These are phyloP conservation scores for Fusarium pilosicola DNA, from an alignment of 2,329 filamentous ascomycete genomes.

Conservation along the genomic window DNA sequence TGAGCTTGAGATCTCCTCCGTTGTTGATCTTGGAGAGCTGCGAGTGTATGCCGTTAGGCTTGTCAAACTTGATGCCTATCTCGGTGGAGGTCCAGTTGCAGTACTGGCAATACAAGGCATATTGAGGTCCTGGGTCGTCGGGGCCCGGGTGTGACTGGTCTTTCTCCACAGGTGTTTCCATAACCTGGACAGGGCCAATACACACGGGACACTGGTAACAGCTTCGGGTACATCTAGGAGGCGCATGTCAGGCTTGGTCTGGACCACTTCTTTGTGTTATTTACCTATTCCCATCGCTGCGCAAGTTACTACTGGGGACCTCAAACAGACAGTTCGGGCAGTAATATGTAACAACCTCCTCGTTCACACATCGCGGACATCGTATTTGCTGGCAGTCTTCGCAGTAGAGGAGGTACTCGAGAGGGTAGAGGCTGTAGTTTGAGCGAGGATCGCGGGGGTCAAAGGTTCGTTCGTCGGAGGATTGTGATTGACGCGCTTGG, in stretches of 20 bases:
- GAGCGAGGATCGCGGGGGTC: conserved; percentile 86
- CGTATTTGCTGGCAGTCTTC: conserved; percentile 97
- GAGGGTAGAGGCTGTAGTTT: conserved; percentile 91
- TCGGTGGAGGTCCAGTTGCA: conserved; percentile 94
- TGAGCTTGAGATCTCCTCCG: conserved; percentile 63
- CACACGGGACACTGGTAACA: conserved; percentile 97
- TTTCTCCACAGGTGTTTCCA: conserved; percentile 67
- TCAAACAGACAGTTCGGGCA: conserved; percentile 97
- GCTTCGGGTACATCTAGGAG: conserved; percentile 82
- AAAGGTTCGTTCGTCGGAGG: conserved; percentile 78
- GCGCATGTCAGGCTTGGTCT: conserved; percentile 29
- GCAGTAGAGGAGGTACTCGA: conserved; percentile 95
- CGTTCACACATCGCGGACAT: conserved; percentile 88
- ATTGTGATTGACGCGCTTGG: conserved; percentile 43
- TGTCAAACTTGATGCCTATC: conserved; percentile 89
- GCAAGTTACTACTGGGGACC: conserved; percentile 90
- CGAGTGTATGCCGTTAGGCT: conserved; percentile 83
- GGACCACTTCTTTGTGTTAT: not conserved
- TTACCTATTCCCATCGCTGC: conserved; percentile 92
- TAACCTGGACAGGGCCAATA: conserved; percentile 80
- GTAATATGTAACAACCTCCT: conserved; percentile 95
- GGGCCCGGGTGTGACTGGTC: conserved; percentile 54
- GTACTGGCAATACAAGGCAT: conserved; percentile 85
- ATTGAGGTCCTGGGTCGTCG: conserved; percentile 56
- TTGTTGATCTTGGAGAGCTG: conserved; percentile 80